Base-by-base conservation (phyloP, 2,329 filamentous ascomycete genomes). In the Aspergillus sojae region DNA sequence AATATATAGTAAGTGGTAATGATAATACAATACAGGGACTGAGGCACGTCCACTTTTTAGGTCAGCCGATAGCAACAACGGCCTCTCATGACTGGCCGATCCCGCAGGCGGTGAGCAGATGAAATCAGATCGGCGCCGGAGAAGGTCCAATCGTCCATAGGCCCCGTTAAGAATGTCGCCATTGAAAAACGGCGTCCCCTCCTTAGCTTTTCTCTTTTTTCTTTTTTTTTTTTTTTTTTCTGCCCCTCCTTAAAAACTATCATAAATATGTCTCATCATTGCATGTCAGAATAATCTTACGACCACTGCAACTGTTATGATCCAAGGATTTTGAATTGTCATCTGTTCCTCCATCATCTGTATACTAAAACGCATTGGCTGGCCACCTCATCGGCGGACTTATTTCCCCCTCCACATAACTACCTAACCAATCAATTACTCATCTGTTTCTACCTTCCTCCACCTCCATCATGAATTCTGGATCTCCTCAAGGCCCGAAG, bases 381-480 rank as follows among this genome's bases (percentile, higher is more conserved):
- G 32, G 1, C 32, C 32, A 36, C 10, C 23, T 26, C 11, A 23
- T 39, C 52, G n/a, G 7, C 52, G 21, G 16, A 39, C 32, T 23
- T 16, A 55, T 39, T 16, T 19, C 19, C 26, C 30, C 28, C 48
- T 41, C 39, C 39, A 41, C 39, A 9, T n/a, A 41, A n/a, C 39
- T 41, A 36, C 34, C 34, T 36, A 50, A 26, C 5, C 12, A 30
- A 46, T n/a, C 26, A 39, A 36, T 23, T 50, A 30, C 32, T 50
- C 34, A 28, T 21, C 41, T 34, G 21, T 41, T 30, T 53, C 34
- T 16, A 41, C 46, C 16, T 39, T 30, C 41, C 52, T 32, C 65
- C 61, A 70, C 41, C 54, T 26, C 65, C 61, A 70, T 67, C 65
- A 85, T 85, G 83, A 79, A 82, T 67, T 77, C 79, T 64, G 78